These are phyloP conservation scores for Arthrobotrys sinensis DNA, from an alignment of 2,329 filamentous ascomycete species.

Conservation along the genomic window DNA sequence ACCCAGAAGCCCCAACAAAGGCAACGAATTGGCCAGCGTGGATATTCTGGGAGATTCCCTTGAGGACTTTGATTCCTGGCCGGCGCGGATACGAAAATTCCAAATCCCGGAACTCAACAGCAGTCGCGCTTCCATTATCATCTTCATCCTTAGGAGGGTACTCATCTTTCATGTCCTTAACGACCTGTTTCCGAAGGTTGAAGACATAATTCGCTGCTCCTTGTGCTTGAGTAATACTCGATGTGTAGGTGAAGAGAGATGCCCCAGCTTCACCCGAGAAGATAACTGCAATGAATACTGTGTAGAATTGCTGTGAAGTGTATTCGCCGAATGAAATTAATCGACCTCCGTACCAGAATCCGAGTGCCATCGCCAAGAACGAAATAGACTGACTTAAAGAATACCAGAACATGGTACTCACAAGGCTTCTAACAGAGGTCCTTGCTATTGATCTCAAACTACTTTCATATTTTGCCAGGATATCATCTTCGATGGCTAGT, in stretches of 20 bases:
- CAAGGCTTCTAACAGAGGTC: slow-evolving; percentile 75
- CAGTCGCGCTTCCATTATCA: neutral
- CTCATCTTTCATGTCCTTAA: slow-evolving; percentile 5
- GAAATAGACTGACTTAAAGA: slow-evolving; percentile 79
- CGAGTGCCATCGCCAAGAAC: slow-evolving; percentile 76
- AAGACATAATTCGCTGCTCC: slow-evolving; percentile 36
- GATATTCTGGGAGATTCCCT: slow-evolving; percentile 64
- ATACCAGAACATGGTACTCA: slow-evolving; percentile 77
- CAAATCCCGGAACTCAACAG: slow-evolving; percentile 61
- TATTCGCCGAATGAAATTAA: slow-evolving; percentile 69
- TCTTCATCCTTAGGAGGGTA: slow-evolving; percentile 7
- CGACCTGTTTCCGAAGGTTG: slow-evolving; percentile 21
- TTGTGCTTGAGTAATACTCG: slow-evolving; percentile 42
- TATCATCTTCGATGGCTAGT: slow-evolving; percentile 78
- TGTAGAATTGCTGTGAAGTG: slow-evolving; percentile 71
- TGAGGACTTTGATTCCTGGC: slow-evolving; percentile 70
- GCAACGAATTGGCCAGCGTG: slow-evolving; percentile 80
- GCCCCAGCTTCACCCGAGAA: slow-evolving; percentile 79
- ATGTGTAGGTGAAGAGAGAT: slow-evolving; percentile 66
- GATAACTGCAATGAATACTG: slow-evolving; percentile 77
- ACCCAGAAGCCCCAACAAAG: slow-evolving; percentile 79
- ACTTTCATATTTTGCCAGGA: slow-evolving; percentile 74
- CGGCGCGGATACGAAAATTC: slow-evolving; percentile 65
- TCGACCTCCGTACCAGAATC: slow-evolving; percentile 78
- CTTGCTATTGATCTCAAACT: slow-evolving; percentile 75